Evolutionary conservation across 768 basidiomycete species (phyloP).

Genomic region (Lactarius deliciosus): DNA sequence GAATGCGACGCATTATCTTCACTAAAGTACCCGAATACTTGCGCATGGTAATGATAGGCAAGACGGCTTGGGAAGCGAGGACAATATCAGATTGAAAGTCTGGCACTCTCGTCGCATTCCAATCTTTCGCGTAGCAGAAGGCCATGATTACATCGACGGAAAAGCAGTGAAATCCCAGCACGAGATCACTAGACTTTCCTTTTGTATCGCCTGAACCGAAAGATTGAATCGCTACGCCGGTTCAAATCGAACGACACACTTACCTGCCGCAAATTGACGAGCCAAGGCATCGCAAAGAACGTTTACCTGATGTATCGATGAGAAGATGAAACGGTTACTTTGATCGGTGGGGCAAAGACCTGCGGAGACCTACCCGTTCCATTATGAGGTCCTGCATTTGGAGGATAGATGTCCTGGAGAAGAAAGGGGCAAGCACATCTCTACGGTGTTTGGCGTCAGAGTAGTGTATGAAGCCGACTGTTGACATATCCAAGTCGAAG

Average conservation of each 20-base stretch:
- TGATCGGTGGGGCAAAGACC: no score
- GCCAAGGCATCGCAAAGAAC: background rate
- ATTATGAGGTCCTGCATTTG: background rate
- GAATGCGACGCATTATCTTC: background rate
- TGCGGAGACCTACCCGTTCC: background rate
- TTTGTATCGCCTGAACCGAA: background rate
- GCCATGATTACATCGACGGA: no score
- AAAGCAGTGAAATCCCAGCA: background rate
- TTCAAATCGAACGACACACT: no score
- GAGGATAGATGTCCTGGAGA: slow-evolving; percentile 8
- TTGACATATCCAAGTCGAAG: slow-evolving; percentile 3
- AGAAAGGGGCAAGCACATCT: slow-evolving; percentile 3
- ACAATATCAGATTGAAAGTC: background rate
- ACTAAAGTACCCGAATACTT: background rate
- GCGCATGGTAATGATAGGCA: background rate
- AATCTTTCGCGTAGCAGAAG: no score
- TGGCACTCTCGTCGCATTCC: background rate
- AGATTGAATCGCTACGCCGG: background rate
- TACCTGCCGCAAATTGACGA: background rate
- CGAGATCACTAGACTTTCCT: slow-evolving; percentile 11
- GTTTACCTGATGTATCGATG: background rate
- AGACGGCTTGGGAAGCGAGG: background rate
- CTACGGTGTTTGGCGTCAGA: background rate
- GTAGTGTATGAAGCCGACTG: background rate
- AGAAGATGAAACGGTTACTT: no score